These are phyloP conservation scores for Metschnikowia lochheadii DNA, from an alignment of 805 yeast species.

Conservation along the genomic window DNA sequence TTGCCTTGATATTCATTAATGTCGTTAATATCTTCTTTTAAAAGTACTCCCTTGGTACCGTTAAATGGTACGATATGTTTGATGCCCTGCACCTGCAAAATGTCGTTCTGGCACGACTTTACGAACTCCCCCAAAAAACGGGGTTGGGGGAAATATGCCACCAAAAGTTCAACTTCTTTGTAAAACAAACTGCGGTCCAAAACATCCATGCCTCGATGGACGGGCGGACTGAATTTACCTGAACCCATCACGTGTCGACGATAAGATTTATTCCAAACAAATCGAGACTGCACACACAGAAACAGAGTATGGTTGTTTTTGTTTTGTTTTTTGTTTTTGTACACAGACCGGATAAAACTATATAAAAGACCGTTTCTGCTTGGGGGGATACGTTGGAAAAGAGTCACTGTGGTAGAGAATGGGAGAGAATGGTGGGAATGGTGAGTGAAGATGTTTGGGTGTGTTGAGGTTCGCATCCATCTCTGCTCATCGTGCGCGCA, in stretches of 20 bases:
- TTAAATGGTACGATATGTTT: slow-evolving; percentile 55
- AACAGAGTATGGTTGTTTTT: background rate
- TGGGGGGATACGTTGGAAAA: too few relatives aligned
- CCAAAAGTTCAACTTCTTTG: slow-evolving; percentile 55
- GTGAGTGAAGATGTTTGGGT: too few relatives aligned
- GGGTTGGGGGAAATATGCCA: slow-evolving; percentile 69
- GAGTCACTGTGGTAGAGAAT: too few relatives aligned
- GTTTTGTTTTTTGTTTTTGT: background rate
- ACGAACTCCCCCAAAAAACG: slow-evolving; percentile 55
- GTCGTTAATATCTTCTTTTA: slow-evolving; percentile 48
- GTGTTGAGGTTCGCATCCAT: too few relatives aligned
- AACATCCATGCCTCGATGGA: slow-evolving; percentile 56
- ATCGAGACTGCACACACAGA: background rate
- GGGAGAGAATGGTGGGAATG: too few relatives aligned
- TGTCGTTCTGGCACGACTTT: slow-evolving; percentile 53
- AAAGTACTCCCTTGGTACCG: slow-evolving; percentile 51
- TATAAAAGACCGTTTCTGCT: too few relatives aligned
- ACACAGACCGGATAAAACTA: too few relatives aligned
- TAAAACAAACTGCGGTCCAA: slow-evolving; percentile 67
- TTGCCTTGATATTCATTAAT: slow-evolving; percentile 33
- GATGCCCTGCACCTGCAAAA: slow-evolving; percentile 66
- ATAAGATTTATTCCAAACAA: slow-evolving; percentile 20
- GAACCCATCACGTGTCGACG: slow-evolving; percentile 24
- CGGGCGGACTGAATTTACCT: slow-evolving; percentile 55
- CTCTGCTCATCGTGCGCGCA: too few relatives aligned